Base-by-base conservation (phyloP, 805 yeast genomes). In the Saccharomycopsis olivae region DNA sequence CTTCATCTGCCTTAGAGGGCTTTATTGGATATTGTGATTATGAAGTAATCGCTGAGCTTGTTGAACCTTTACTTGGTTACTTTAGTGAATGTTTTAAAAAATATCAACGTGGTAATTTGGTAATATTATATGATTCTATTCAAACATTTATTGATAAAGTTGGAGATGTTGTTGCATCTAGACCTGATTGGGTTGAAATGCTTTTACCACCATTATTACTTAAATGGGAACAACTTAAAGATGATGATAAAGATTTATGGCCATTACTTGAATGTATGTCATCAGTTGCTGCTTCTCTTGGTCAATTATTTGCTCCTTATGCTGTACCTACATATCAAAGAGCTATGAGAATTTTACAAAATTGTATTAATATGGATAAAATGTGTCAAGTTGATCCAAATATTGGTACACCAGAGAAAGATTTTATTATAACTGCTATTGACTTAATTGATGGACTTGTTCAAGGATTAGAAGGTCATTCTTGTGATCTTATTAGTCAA, bases 231-330 rank as follows among this genome's bases (percentile, higher is more conserved):
- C 51, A 58, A 29, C 59, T 87, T 37, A 62, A 65, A 13, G 96
- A 92, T 54, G 75, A 76, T 40, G 96, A 89, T 56, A 72, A 73
- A 40, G 95, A 78, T 51, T 60, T 89, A 48, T 86, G 96, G 89
- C 94, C 96, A 4, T 65, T 92, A 48, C 62, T 92, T 44, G 97
- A 89, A 58, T 88, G 97, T 60, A 71, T 92, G 73, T 84, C 96
- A 3, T 75, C 87, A 15, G 82, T 92, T 25, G 94, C 96, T 10
- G 87, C 95, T 1, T 72, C 87, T 2, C 61, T 88, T 44, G 94
- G 95, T 17, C 85, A 81, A 47, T 57, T 72, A 20, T 89, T 89
- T 64, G 83, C 87, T 5, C 95, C 94, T 4, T 86, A 77, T 64
- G 96, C 97, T 0, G 69, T 80, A 9, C 82, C 88, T 5, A 89